These are phyloP conservation scores for Maudiozyma turicensis DNA, from an alignment of 805 yeast genomes.

Conservation along the genomic window DNA sequence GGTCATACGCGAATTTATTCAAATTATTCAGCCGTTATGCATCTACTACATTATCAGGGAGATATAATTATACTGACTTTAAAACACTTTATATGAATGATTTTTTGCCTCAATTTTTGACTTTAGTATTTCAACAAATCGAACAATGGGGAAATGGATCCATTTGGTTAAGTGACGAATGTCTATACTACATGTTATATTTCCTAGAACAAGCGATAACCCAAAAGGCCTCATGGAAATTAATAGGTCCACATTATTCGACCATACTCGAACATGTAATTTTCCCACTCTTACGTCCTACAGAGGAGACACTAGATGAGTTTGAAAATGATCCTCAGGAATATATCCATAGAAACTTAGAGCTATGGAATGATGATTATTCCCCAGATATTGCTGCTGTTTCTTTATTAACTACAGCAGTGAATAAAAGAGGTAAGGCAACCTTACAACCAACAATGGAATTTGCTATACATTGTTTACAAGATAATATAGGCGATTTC, in stretches of 20 bases:
- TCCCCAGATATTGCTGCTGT: slow-evolving; percentile 77
- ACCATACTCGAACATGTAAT: slow-evolving; percentile 61
- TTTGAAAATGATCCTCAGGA: slow-evolving; percentile 86
- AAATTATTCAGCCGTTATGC: slow-evolving; percentile 68
- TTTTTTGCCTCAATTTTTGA: slow-evolving; percentile 65
- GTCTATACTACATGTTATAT: slow-evolving; percentile 53
- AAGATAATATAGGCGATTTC: slow-evolving; percentile 10
- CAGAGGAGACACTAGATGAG: slow-evolving; percentile 54
- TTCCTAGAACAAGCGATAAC: slow-evolving; percentile 55
- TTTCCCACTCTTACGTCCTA: slow-evolving; percentile 66
- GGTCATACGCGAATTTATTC: slow-evolving; percentile 75
- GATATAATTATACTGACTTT: slow-evolving; percentile 53
- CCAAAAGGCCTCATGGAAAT: slow-evolving; percentile 53
- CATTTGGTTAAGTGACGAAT: slow-evolving; percentile 61
- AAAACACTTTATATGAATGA: slow-evolving; percentile 42
- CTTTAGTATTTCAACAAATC: slow-evolving; percentile 53
- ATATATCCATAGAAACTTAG: slow-evolving; percentile 66
- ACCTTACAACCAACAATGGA: slow-evolving; percentile 52
- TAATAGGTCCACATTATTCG: slow-evolving; percentile 55
- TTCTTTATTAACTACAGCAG: slow-evolving; percentile 60
- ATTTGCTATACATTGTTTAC: slow-evolving; percentile 47
- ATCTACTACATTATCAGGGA: slow-evolving; percentile 36
- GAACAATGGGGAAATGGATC: slow-evolving; percentile 60
- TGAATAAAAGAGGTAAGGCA: slow-evolving; percentile 51
- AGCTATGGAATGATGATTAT: slow-evolving; percentile 48